Conservation (phyloP, 2,329 filamentous ascomycete species). For the Trichophyton mentagrophytes region DNA sequence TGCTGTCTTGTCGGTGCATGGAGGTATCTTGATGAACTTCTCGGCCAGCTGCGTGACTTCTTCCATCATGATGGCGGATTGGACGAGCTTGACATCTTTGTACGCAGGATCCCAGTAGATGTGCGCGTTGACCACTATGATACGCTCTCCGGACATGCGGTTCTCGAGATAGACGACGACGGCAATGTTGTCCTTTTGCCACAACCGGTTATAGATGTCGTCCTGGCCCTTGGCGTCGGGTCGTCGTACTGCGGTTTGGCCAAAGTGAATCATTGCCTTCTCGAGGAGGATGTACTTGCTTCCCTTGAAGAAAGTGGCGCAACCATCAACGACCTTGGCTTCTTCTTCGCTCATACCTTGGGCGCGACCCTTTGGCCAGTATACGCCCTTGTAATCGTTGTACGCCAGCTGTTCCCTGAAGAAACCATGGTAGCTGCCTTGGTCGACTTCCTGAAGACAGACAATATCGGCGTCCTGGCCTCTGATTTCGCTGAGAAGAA, state of each 20-base stretch:
- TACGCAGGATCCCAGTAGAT: conserved; percentile 86
- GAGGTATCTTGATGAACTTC: conserved; percentile 64
- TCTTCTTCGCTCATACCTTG: conserved; percentile 87
- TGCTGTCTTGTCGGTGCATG: conserved; percentile 64
- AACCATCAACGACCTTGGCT: conserved; percentile 82
- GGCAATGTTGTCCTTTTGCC: conserved; percentile 96
- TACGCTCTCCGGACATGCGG: conserved; percentile 69
- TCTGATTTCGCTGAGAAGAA: conserved; percentile 71
- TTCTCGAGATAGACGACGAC: conserved; percentile 90
- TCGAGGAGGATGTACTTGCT: conserved; percentile 90
- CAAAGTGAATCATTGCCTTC: conserved; percentile 88
- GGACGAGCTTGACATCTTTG: conserved; percentile 90
- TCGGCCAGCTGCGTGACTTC: conserved; percentile 76
- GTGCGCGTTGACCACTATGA: conserved; percentile 90
- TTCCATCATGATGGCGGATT: conserved; percentile 91
- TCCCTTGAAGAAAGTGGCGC: conserved; percentile 91
- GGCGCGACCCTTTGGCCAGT: conserved; percentile 79
- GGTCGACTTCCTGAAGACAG: conserved; percentile 86
- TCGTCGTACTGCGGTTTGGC: conserved; percentile 79
- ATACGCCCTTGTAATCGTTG: conserved; percentile 84
- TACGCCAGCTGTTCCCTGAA: conserved; percentile 78
- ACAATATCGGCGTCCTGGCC: conserved; percentile 75
- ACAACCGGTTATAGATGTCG: conserved; percentile 95
- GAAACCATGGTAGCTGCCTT: conserved; percentile 80
- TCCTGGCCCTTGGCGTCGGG: conserved; percentile 96